Base-by-base conservation (phyloP, 176 grass and related monocot species). In the Cenchrus fungigraminus region DNA sequence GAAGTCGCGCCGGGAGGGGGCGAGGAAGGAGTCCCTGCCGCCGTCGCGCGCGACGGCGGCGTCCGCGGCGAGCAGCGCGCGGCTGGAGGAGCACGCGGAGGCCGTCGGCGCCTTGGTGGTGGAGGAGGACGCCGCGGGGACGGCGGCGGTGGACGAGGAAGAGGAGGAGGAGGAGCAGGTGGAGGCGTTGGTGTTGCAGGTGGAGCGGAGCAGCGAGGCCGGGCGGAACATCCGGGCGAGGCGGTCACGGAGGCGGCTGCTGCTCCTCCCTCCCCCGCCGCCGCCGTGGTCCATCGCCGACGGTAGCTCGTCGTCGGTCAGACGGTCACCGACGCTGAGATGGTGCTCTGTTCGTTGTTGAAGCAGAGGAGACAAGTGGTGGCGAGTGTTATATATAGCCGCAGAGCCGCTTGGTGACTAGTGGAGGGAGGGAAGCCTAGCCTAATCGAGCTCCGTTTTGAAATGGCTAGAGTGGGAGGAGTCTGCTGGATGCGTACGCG, bases 221-320 rank as follows among this genome's bases (percentile, higher is more conserved):
- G 92, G 83, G n/a, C 92, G 68, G 83, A 99, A 96, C 84, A 99
- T 92, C 78, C 94, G 70, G 25, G 79, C 91, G 12, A 99, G 91
- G 12, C 91, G 78, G 25, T 96, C 90, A 54, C 89, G 84, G 61
- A 99, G 86, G 62, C 85, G 87, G 79, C 93, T 83, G 65, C 76
- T 88, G 40, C 88, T 83, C 79, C 90, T 86, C 2, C 77, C 85
- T 45, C 44, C 74, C 22, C 57, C 44, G 5, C 74, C 77, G 1
- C 44, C 66, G 11, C 75, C 84, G 79, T 91, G 73, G 13, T 88
- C 31, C 83, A 79, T 87, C 28, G 74, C 68, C 79, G 13, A 29
- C 44, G 65, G 69, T 75, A 29, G 71, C 71, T 79, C 11, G 55
- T 19, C 3, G 8, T 11, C 14, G 12, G 12, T 0, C 4, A 28